Evolutionary conservation across 148 eudicot species (phyloP), one percentile per base, ranked within the genome.

Genomic region (Vaccinium macrocarpon): DNA sequence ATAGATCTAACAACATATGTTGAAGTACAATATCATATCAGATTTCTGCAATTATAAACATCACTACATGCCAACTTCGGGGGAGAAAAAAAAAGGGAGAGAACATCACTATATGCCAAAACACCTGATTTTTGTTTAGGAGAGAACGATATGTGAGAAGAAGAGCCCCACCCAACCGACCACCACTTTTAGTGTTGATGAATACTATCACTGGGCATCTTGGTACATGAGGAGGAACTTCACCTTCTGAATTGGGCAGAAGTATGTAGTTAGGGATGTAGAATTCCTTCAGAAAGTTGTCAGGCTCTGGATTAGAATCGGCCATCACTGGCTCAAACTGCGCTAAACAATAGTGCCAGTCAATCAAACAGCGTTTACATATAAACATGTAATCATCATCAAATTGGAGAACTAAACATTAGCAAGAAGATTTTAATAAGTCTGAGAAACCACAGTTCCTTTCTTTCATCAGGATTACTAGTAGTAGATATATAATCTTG

Each of bases 181-280:
- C 99, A n/a, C 99, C 99, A 87, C 99, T 97, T 91, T 88, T 92
- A 32, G 99, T 93, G 88, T 97, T 97, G 50, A 93, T 86, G 74
- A 97, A 97, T 46, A 95, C 99, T 32, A 97, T 62, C 46, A 93
- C 97, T 51, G 98, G 99, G 79, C 92, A 95, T 51, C 79, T 85
- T 23, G 98, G 98, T 80, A 73, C 86, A 80, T 80, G 84, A 21
- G 88, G 73, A 66, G 78, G 81, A 8, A 13, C 12, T 80, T 90
- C 89, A 50, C 50, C 84, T 81, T 88, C 71, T 18, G 87, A 64
- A 50, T 90, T 89, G 1, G 89, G 90, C 23, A 82, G 83, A 68
- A 97, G 83, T 88, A 97, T 91, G 86, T 91, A 93, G 85, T 90
- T 82, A 51, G 99, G 96, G 79, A 97, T 91, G 84, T 85, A 87